phyloP scores from a whole-genome alignment of 2,329 filamentous ascomycete species.

The Fusarium acutatum region DNA sequence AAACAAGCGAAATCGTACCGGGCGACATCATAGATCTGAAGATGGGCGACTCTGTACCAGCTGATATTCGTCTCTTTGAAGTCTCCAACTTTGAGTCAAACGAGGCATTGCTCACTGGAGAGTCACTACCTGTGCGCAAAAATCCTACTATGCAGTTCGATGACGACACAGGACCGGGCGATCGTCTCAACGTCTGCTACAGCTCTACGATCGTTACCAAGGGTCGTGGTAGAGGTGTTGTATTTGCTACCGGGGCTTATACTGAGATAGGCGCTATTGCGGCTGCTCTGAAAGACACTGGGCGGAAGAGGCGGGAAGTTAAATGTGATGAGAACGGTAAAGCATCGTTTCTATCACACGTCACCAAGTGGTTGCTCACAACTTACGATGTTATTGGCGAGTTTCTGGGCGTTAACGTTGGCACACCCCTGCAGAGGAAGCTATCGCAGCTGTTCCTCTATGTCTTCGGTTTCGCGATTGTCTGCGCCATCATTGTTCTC shows the following conservation, averaged over 20 bases:
- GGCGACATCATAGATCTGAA: constrained; percentile 65
- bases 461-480: constrained; percentile 48
- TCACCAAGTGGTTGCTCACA: constrained; percentile 48
- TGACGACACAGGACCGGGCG: constrained; percentile 56
- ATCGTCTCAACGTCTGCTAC: constrained; percentile 70
- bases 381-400: constrained; percentile 37
- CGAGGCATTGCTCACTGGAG: constrained; percentile 28
- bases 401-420: constrained; percentile 60
- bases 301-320: constrained; percentile 44
- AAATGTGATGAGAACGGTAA: constrained; percentile 55
- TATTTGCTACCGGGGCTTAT: constrained; percentile 68
- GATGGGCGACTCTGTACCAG: constrained; percentile 67
- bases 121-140: constrained; percentile 66
- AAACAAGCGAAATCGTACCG: constrained; percentile 42
- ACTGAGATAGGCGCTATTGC: constrained; percentile 72
- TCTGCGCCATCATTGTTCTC: constrained; percentile 35
- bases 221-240: constrained; percentile 66
- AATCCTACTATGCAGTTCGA: constrained; percentile 53
- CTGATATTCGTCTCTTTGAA: constrained; percentile 57
- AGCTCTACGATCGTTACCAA: constrained; percentile 70
- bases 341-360: constrained; percentile 42
- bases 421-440: constrained; percentile 74
- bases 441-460: constrained; percentile 72
- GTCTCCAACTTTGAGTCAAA: constrained; percentile 30
- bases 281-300: constrained; percentile 51